Base-by-base conservation (phyloP, 208 protist species). In the Naegleria lovaniensis region DNA sequence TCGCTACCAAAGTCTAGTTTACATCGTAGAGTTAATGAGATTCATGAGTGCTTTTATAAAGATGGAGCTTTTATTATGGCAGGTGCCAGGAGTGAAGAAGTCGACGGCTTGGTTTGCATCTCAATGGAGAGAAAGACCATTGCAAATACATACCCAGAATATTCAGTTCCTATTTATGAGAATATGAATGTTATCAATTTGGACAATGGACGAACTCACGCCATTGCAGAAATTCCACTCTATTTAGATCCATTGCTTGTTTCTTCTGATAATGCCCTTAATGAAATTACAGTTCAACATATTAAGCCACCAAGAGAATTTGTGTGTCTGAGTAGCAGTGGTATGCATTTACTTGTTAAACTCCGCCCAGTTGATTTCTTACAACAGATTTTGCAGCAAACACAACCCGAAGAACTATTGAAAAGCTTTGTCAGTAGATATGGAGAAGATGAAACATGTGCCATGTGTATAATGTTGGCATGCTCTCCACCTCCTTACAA, bases 261-360 rank as follows among this genome's bases (percentile, higher is more conserved):
- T 75, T 55, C 13, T n/a, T 36, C 67, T 13, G 25, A 13, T 36
- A 90, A n/a, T 90, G 0, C 59, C 67, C 39, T 86, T 11, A 91
- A 92, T 48, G 92, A 92, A 41, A 19, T 92, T 15, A 83, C 59
- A 9, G n/a, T 90, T 25, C 88, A 91, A 67, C 90, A 92, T 33
- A 38, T 76, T 5, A 40, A 87, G 55, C 92, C 92, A 11, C 79
- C 76, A 40, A 85, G 92, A 33, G 90, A 91, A 29, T 91, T 92
- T n/a, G 41, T 92, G 39, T 89, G 83, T 83, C 88, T 92, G 55
- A 92, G 85, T 33, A 92, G 91, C 36, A 88, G n/a, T 33, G 92
- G 52, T 11, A 88, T 91, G 0, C 88, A 91, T 59, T 86, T 88
- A 13, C 6, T 92, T 39, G 79, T 88, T 0, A 85, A 79, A 51